phyloP scores from a whole-genome alignment of 225 moss, liverwort and hornwort genomes.

The Rhytidiadelphus loreus region DNA sequence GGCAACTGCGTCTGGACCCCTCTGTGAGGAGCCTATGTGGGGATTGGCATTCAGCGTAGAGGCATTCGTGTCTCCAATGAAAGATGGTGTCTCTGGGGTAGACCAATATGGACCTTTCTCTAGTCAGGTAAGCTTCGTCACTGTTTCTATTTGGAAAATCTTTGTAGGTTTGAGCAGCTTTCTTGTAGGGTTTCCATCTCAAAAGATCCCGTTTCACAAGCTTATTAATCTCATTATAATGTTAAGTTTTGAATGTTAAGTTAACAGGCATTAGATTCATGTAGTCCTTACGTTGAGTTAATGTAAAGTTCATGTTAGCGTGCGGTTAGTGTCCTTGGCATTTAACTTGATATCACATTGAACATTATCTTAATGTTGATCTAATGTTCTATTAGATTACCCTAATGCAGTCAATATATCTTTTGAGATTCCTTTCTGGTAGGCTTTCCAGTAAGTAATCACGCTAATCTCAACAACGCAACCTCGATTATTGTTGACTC shows the following conservation, averaged over 20 bases:
- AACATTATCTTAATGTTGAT: neutral
- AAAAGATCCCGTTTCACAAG: neutral
- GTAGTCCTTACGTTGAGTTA: neutral
- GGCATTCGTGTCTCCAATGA: conserved; percentile 40
- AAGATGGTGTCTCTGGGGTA: conserved; percentile 19
- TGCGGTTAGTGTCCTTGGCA: neutral
- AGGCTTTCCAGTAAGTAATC: neutral
- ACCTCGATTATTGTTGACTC: too few species aligned
- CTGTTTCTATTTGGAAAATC: neutral
- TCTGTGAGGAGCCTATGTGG: conserved; percentile 99
- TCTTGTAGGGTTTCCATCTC: neutral
- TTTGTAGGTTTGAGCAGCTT: neutral
- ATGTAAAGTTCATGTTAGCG: neutral
- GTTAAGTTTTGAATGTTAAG: neutral
- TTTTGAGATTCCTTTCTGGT: neutral
- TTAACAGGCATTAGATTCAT: neutral
- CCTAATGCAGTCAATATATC: neutral
- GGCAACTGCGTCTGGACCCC: conserved; percentile 83
- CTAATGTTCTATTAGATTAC: neutral
- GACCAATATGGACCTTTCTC: conserved; percentile 84
- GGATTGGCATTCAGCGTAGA: conserved; percentile 84
- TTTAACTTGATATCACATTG: neutral
- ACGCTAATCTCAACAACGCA: neutral
- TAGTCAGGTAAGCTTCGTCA: conserved; percentile 32
- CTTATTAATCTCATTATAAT: neutral